Evolutionary conservation across 169 alveolate genomes (phyloP), one percentile per base, ranked within the genome.

Genomic region (Condylostoma magnum): DNA sequence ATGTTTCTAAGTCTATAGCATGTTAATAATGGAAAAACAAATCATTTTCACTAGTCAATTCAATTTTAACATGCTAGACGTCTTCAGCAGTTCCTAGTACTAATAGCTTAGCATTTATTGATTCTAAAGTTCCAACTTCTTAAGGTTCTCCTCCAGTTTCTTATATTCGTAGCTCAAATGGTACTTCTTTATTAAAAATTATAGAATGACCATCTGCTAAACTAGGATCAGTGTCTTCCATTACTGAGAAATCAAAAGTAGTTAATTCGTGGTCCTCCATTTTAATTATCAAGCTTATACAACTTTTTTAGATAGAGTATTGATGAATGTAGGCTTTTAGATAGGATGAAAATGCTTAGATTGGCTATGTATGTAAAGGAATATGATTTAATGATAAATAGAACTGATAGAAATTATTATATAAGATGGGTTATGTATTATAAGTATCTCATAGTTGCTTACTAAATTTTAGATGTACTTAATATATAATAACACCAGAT

Each of bases 151-250:
- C 55, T 18, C 58, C 41, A 6, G 71, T 50, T 51, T 86, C 92
- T 77, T 92, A 87, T 44, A 93, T 82, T 68, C 97, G 84, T 37
- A 95, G 88, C 76, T 95, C 98, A 84, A 92, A 94, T 6, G 98
- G 98, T 20, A 92, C 95, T 77, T 96, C 99, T 51, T 96, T 81
- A 46, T 92, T 96, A 80, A 90, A 96, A 15, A 90, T 58, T 6
- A 91, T 69, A 20, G 76, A 73, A 66, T 94, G 97, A 5, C 99
- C 99, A 52, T 87, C 96, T n/a, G 38, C 6, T 43, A 96, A 82
- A 30, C 96, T 80, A 31, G 99, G 99, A 76, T 96, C 98, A 83
- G 93, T 85, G 56, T 94, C 97, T 69, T 96, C 97, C 47, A 94
- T 87, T 27, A 95, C 94, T 37, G 91, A 63, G 65, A 90, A 93